Evolutionary conservation across 208 protist genomes (phyloP).

Genomic region (Trichomonas tenax): DNA sequence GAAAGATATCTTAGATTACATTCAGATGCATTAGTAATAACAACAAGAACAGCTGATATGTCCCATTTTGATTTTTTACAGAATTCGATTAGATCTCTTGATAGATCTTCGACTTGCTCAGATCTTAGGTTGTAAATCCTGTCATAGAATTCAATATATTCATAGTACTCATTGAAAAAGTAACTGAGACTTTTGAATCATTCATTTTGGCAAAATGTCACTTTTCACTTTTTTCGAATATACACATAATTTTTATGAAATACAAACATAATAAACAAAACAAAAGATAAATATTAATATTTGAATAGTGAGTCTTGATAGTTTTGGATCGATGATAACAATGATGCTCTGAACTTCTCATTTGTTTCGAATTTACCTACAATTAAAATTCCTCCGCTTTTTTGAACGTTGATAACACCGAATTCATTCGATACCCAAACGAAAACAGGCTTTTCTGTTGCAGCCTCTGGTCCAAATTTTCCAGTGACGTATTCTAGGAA

Average conservation of each 20-base stretch:
- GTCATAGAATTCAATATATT: no score
- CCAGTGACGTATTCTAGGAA: not conserved
- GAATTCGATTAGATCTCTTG: no score
- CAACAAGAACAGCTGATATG: no score
- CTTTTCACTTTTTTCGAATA: not conserved
- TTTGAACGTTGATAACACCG: not conserved
- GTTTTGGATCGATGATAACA: not conserved
- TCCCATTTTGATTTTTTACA: no score
- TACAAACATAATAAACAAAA: not conserved
- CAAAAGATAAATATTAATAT: not conserved
- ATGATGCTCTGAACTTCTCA: not conserved
- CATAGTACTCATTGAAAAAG: no score
- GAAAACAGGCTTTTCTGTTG: not conserved
- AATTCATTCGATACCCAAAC: not conserved
- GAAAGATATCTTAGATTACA: no score
- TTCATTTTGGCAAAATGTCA: no score
- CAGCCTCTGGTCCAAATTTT: not conserved
- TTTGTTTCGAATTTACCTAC: not conserved
- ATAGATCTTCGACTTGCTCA: no score
- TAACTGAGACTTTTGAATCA: no score
- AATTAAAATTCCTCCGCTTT: not conserved
- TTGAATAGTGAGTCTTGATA: not conserved
- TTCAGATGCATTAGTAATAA: no score
- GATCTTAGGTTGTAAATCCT: no score
- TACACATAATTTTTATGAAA: not conserved